Percentiles rank a stretch among this genome's conserved stretches.
Evolutionary conservation across 441 rosid species (phyloP).

Genomic region (Flueggea neowawraea): DNA sequence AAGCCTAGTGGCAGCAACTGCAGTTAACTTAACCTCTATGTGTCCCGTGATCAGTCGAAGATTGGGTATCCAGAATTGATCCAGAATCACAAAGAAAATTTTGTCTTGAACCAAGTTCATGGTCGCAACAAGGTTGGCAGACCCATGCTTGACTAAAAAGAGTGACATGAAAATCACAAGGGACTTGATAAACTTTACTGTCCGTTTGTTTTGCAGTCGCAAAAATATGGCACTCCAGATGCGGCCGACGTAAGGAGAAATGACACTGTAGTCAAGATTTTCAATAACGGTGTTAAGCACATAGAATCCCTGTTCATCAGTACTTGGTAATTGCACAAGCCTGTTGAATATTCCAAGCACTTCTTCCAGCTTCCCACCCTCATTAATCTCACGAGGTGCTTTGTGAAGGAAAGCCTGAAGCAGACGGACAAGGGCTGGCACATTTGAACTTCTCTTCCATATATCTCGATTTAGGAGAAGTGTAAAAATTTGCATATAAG

Average conservation of each 20-base stretch:
- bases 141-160: conserved; percentile 85
- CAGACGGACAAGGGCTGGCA: conserved; percentile 94
- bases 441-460: conserved; percentile 88
- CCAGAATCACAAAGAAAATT: conserved; percentile 54
- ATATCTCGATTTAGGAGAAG: conserved; percentile 77
- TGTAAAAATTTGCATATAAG: conserved; percentile 74
- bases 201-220: conserved; percentile 60
- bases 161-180: conserved; percentile 85
- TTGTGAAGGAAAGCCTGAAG: conserved; percentile 97
- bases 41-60: conserved; percentile 66
- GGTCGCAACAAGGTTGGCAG: conserved; percentile 54
- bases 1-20: conserved; percentile 81
- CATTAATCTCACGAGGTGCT: conserved; percentile 72
- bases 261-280: conserved; percentile 63
- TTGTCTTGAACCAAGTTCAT: conserved; percentile 79
- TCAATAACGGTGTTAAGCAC: conserved; percentile 87
- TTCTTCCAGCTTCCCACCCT: conserved; percentile 68
- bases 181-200: conserved; percentile 69
- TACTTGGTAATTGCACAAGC: conserved; percentile 64
- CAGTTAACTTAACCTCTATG: conserved; percentile 74
- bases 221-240: conserved; percentile 76
- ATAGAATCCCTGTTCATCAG: conserved; percentile 93
- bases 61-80: conserved; percentile 89
- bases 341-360: conserved; percentile 84
- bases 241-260: conserved; percentile 52